phyloP scores from a whole-genome alignment of 495 filamentous ascomycete species.

The Talaromyces stipitatus region DNA sequence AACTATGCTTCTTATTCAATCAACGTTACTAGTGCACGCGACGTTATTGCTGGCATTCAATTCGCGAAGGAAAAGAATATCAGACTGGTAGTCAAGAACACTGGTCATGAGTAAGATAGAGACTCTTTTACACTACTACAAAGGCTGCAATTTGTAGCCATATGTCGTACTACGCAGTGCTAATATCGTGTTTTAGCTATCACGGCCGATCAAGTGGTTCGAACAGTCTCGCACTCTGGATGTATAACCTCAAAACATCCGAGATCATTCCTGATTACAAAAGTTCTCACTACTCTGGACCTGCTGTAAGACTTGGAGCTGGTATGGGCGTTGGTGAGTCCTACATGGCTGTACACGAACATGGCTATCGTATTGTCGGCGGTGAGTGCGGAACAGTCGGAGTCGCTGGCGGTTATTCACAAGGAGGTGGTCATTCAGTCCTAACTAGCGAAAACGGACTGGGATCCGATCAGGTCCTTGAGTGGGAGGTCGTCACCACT shows the following conservation, averaged over 20 bases:
- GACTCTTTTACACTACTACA: no score
- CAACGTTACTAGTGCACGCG: constrained; percentile 20
- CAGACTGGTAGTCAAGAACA: constrained; percentile 57
- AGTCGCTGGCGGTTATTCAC: constrained; percentile 46
- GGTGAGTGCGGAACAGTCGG: constrained; percentile 27
- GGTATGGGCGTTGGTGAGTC: constrained; percentile 43
- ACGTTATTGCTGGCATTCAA: constrained; percentile 26
- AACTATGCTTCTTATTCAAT: constrained; percentile 48
- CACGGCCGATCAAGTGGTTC: no score
- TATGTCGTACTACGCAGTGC: no score
- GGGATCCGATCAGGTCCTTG: constrained; percentile 54
- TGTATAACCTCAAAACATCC: constrained; percentile 37
- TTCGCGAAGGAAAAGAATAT: constrained; percentile 48
- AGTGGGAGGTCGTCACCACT: constrained; percentile 53
- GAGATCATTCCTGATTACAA: constrained; percentile 19
- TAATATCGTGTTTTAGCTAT: no score
- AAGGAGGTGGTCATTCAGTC: constrained; percentile 54
- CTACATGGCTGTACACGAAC: constrained; percentile 30
- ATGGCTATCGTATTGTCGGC: constrained; percentile 16
- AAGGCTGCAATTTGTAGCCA: no score
- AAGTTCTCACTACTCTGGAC: constrained; percentile 32
- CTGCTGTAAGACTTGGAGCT: constrained; percentile 46
- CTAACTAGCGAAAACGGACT: constrained; percentile 48
- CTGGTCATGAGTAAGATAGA: constrained; percentile 49
- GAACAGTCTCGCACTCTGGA: constrained; percentile 49